Evolutionary conservation across 2,329 filamentous ascomycete species (phyloP).

Genomic region (Paraconiothyrium sp.): DNA sequence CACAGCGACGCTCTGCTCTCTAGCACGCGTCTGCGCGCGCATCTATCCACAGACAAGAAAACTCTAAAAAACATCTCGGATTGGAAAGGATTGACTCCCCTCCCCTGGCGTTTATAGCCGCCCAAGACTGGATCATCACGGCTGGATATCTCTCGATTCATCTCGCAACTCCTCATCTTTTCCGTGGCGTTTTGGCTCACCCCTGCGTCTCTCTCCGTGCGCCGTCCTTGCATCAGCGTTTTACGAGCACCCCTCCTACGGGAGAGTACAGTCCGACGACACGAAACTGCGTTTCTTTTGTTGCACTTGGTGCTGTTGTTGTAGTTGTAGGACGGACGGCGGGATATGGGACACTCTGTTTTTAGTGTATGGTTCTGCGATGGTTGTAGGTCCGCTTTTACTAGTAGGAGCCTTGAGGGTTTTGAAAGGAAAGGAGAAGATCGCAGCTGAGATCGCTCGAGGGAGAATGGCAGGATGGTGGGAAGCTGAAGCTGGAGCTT

Average conservation of each 20-base stretch:
- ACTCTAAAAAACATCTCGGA: constrained; percentile 11
- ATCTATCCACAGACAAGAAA: constrained; percentile 36
- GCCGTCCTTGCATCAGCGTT: constrained; percentile 19
- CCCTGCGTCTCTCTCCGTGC: constrained; percentile 25
- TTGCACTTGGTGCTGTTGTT: constrained; percentile 24
- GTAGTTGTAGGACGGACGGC: constrained; percentile 26
- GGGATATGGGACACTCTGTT: constrained; percentile 13
- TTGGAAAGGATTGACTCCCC: constrained; percentile 41
- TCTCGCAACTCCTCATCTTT: constrained; percentile 16
- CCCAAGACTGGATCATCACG: constrained; percentile 17
- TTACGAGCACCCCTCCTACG: constrained; percentile 28
- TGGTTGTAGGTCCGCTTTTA: constrained; percentile 22
- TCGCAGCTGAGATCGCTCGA: constrained; percentile 36
- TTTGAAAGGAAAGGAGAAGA: constrained; percentile 31
- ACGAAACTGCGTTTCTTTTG: constrained; percentile 49
- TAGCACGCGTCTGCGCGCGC: constrained; percentile 33
- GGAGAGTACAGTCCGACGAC: constrained; percentile 43
- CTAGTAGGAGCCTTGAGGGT: constrained; percentile 32
- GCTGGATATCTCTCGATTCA: constrained; percentile 19
- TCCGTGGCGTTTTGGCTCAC: constrained; percentile 36
- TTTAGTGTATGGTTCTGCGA: constrained; percentile 31
- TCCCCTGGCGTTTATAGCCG: constrained; percentile 25
- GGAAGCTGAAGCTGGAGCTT: constrained; percentile 27
- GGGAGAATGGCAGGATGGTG: constrained; percentile 32
- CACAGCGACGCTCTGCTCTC: constrained; percentile 22